phyloP scores from a whole-genome alignment of 1,139 yeast genomes.

The Saccharomyces pastorianus region DNA sequence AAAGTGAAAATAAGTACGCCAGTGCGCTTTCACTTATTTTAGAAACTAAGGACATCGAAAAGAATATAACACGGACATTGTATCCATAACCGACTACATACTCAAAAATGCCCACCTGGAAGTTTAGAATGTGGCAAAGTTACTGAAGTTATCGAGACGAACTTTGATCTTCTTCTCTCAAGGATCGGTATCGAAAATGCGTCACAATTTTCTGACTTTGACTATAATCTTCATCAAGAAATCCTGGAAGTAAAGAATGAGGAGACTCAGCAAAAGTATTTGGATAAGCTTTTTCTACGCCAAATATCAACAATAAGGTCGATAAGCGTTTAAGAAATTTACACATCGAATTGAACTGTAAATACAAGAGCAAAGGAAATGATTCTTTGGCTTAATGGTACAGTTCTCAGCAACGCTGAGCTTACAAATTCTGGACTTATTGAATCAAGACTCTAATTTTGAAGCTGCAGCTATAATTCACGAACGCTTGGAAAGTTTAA shows the following conservation, averaged over 20 bases:
- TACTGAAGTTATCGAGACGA: constrained; percentile 5
- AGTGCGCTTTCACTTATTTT: constrained; percentile 32
- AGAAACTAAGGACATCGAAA: neutral
- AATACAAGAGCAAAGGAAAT: constrained; percentile 8
- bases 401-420: constrained; percentile 12
- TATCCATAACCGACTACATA: neutral
- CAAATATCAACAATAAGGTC: neutral
- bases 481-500: constrained; percentile 12
- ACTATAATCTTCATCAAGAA: constrained; percentile 15
- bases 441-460: constrained; percentile 7
- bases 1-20: constrained; percentile 43
- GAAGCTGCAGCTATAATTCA: constrained; percentile 18
- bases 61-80: neutral
- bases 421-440: constrained; percentile 9
- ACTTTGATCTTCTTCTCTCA: constrained; percentile 9
- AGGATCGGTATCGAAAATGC: constrained; percentile 6
- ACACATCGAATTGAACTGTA: constrained; percentile 17
- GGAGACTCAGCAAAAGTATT: constrained; percentile 12
- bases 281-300: constrained; percentile 12
- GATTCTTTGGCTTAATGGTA: constrained; percentile 12
- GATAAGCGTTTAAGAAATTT: constrained; percentile 9
- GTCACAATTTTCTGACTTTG: constrained; percentile 13
- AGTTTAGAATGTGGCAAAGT: constrained; percentile 4
- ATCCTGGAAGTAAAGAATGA: constrained; percentile 8
- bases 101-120: constrained; percentile 1